These are phyloP conservation scores for Eucalyptus leucophloia DNA, from an alignment of 345 rosid species.

Conservation along the genomic window DNA sequence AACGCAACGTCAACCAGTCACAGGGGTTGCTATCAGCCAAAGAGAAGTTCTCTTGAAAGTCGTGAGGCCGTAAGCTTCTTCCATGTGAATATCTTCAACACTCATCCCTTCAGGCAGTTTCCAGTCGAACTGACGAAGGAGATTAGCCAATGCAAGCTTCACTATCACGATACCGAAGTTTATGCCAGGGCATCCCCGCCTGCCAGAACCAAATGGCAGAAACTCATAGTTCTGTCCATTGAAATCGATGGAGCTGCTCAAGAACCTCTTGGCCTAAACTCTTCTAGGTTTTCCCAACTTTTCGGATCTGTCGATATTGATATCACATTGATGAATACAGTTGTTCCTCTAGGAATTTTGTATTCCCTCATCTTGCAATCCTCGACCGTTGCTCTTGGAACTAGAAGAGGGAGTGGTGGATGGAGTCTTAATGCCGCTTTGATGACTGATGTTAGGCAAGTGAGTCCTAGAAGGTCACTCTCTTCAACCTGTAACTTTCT, in stretches of 20 bases:
- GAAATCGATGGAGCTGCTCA: conserved; percentile 20
- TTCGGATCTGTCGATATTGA: conserved; percentile 7
- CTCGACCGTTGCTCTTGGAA: conserved; percentile 26
- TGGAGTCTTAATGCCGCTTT: conserved; percentile 23
- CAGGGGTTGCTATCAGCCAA: background rate
- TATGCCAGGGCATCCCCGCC: conserved; percentile 56
- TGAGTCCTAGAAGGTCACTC: conserved; percentile 6
- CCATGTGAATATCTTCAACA: conserved; percentile 28
- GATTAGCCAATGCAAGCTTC: conserved; percentile 31
- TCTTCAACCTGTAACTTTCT: conserved; percentile 10
- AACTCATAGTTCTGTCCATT: conserved; percentile 35
- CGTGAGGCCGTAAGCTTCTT: conserved; percentile 26
- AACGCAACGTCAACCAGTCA: background rate
- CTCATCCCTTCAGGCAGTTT: conserved; percentile 27
- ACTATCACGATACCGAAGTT: conserved; percentile 15
- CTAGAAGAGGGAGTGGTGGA: conserved; percentile 12
- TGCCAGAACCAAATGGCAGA: conserved; percentile 47
- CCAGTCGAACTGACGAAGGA: conserved; percentile 35
- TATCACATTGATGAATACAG: conserved; percentile 9
- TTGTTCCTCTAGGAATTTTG: conserved; percentile 19
- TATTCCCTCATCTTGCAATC: conserved; percentile 8
- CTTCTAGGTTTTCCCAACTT: conserved; percentile 13
- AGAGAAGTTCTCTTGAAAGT: conserved; percentile 40
- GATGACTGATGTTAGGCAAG: conserved; percentile 5
- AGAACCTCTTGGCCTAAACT: conserved; percentile 36